Conservation (phyloP, 495 filamentous ascomycete genomes). For the Podospora fimiseda region DNA sequence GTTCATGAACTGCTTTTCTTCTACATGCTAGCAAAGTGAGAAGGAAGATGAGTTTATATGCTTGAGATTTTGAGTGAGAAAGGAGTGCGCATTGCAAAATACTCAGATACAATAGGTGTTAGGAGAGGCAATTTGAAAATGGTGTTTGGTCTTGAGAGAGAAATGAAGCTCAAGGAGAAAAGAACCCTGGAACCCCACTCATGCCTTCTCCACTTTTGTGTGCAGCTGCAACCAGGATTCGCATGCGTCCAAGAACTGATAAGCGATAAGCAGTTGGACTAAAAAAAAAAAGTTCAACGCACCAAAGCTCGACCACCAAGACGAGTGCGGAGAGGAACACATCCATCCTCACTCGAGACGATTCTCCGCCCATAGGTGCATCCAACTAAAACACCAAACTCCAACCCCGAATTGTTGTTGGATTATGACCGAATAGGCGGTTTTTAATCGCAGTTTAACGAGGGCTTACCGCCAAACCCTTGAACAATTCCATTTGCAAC, state of each 20-base stretch:
- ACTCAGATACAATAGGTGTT: too few species aligned
- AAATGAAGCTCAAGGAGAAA: too few species aligned
- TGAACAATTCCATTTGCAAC: too few species aligned
- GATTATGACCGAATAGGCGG: conserved; percentile 5
- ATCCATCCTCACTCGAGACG: neutral
- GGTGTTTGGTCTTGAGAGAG: too few species aligned
- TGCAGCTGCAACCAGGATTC: neutral
- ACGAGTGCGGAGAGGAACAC: neutral
- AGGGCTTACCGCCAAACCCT: neutral
- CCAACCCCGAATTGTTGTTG: neutral
- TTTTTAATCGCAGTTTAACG: neutral
- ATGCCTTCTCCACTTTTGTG: neutral
- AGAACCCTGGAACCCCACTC: conserved; percentile 9
- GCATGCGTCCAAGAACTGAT: conserved; percentile 9
- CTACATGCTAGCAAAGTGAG: too few species aligned
- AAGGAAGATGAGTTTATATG: too few species aligned
- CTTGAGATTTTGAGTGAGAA: too few species aligned
- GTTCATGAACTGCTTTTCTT: too few species aligned
- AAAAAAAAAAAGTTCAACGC: conserved; percentile 18
- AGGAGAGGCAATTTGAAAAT: too few species aligned
- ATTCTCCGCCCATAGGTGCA: neutral
- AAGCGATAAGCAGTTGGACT: conserved; percentile 23
- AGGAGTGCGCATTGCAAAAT: too few species aligned
- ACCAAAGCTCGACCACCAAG: neutral
- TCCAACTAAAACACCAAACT: neutral